Percentiles rank a stretch among this genome's conserved stretches.
phyloP scores from a whole-genome alignment of 2,329 filamentous ascomycete species.

The Phialophora chinensis region DNA sequence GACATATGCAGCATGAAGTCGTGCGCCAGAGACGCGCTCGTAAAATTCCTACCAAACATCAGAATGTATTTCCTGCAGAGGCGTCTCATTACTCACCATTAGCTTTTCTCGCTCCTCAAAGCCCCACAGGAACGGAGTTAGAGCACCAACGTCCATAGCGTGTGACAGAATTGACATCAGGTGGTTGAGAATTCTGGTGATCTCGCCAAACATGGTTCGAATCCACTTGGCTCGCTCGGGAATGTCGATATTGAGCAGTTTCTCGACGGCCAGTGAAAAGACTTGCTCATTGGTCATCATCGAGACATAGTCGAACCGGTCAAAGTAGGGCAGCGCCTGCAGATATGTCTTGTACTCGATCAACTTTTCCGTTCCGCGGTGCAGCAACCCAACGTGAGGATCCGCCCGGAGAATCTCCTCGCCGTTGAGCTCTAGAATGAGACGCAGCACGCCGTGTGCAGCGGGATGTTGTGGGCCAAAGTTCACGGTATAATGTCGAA shows the following conservation, averaged over 20 bases:
- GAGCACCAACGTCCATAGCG: conserved; percentile 97
- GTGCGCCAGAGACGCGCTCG: conserved; percentile 96
- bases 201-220: conserved; percentile 91
- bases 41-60: conserved; percentile 82
- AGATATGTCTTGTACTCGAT: conserved; percentile 99
- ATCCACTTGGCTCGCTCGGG: conserved; percentile 97
- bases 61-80: conserved; percentile 3
- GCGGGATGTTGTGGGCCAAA: conserved; percentile 98
- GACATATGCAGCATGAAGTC: conserved; percentile 95
- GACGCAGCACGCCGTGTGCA: conserved; percentile 93
- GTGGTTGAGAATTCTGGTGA: conserved; percentile 93
- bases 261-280: conserved; percentile 93
- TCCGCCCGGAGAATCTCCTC: conserved; percentile 97
- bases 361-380: conserved; percentile 97
- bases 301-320: conserved; percentile 97
- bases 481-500: conserved; percentile 99
- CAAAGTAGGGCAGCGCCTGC: conserved; percentile 97
- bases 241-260: conserved; percentile 95
- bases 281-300: conserved; percentile 99
- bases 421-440: conserved; percentile 97
- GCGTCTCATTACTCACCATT: conserved; percentile 71
- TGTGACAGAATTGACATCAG: conserved; percentile 97
- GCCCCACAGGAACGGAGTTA: conserved; percentile 98
- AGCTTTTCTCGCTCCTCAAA: conserved; percentile 99
- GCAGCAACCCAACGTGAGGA: conserved; percentile 93